Percentiles rank a stretch among this genome's conserved stretches.
phyloP scores from a whole-genome alignment of 2,329 filamentous ascomycete species.

The Fusarium guadeloupense region DNA sequence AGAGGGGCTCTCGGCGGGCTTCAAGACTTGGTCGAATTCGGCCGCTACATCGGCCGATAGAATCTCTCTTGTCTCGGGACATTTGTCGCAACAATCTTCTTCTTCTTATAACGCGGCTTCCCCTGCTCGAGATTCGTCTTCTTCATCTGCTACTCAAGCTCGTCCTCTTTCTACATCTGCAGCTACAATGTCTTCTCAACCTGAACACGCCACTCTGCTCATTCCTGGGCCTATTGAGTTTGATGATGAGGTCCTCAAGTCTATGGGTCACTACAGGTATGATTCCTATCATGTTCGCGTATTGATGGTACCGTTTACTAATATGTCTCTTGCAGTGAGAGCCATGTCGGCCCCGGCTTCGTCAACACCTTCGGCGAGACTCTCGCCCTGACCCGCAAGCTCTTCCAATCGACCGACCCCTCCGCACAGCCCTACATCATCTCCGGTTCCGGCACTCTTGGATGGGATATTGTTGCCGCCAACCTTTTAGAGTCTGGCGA shows the following conservation, averaged over 20 bases:
- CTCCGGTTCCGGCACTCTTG: constrained; percentile 92
- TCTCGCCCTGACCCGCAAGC: constrained; percentile 85
- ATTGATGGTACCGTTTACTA: constrained; percentile 4
- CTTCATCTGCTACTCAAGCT: constrained; percentile 24
- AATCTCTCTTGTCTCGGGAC: constrained; percentile 44
- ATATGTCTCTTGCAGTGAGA: constrained; percentile 70
- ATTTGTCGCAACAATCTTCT: constrained; percentile 31
- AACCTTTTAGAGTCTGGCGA: constrained; percentile 92
- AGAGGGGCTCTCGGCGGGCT: constrained; percentile 31
- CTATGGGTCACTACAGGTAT: constrained; percentile 91
- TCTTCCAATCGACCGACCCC: constrained; percentile 90
- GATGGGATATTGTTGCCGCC: constrained; percentile 95
- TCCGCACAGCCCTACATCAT: constrained; percentile 90
- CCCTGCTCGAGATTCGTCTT: constrained; percentile 25
- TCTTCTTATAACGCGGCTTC: constrained; percentile 30
- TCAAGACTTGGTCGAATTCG: constrained; percentile 38
- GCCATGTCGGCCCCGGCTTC: constrained; percentile 89
- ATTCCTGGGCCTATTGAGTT: constrained; percentile 99
- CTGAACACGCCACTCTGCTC: constrained; percentile 77
- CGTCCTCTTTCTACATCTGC: constrained; percentile 39
- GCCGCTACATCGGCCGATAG: constrained; percentile 42
- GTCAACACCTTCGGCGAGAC: constrained; percentile 92
- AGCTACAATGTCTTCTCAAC: constrained; percentile 68
- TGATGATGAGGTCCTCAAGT: constrained; percentile 93
- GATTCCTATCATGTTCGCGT: constrained; percentile 5